A percentile compares a stretch with the other conserved stretches of the same genome.
Evolutionary conservation across 371 early-diverging fungal species (phyloP).

Genomic region (Mortierella sp.): DNA sequence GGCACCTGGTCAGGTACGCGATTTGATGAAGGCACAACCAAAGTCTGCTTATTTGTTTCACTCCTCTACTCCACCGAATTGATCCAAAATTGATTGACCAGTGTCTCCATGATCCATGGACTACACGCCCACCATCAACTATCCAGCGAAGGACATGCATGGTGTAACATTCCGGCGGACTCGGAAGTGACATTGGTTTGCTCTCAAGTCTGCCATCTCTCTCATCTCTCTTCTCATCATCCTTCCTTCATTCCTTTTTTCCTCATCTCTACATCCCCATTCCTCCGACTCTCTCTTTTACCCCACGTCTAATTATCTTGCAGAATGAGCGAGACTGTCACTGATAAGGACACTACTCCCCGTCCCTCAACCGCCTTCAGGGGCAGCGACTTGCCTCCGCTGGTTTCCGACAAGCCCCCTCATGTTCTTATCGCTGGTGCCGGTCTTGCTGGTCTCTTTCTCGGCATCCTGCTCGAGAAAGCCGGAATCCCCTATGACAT

Average conservation of each 20-base stretch:
- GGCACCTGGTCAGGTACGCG: too few relatives aligned
- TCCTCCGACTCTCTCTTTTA: too few relatives aligned
- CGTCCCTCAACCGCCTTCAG: neutral
- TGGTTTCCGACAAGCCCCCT: neutral
- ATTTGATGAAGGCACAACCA: too few relatives aligned
- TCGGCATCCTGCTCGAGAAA: constrained; percentile 18
- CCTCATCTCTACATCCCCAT: neutral
- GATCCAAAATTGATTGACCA: too few relatives aligned
- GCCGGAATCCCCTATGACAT: constrained; percentile 19
- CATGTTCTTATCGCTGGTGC: constrained; percentile 14
- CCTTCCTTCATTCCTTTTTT: neutral
- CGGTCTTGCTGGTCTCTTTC: constrained; percentile 14
- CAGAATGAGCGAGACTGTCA: neutral
- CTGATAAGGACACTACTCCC: neutral
- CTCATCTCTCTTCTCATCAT: neutral
- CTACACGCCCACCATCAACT: too few relatives aligned
- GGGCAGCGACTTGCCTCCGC: neutral
- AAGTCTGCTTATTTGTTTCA: too few relatives aligned
- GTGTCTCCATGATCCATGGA: too few relatives aligned
- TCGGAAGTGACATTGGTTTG: too few relatives aligned
- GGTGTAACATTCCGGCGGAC: too few relatives aligned
- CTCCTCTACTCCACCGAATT: too few relatives aligned
- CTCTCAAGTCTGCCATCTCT: too few relatives aligned
- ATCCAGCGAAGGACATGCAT: too few relatives aligned
- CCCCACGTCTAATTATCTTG: neutral